These are phyloP conservation scores for Neoboletus magnificus DNA, from an alignment of 768 basidiomycete genomes.

Conservation along the genomic window DNA sequence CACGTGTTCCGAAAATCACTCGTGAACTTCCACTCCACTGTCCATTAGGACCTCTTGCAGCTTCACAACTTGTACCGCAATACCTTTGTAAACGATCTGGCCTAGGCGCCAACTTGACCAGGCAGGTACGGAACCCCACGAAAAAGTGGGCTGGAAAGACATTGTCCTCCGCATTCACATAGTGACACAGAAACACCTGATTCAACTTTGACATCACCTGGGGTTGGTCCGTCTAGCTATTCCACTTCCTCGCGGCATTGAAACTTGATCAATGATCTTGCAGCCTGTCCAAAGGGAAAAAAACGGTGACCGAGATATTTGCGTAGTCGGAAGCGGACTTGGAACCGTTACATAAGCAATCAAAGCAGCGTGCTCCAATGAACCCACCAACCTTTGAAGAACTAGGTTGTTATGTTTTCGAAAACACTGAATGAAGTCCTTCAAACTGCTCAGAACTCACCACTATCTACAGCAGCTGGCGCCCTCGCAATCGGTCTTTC, in stretches of 20 bases:
- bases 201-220: background rate
- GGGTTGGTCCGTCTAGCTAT: background rate
- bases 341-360: constrained; percentile 6
- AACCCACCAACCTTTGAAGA: background rate
- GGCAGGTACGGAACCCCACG: no score
- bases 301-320: no score
- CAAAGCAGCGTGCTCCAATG: background rate
- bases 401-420: constrained; percentile 1
- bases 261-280: background rate
- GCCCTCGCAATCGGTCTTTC: constrained; percentile 14
- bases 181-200: background rate
- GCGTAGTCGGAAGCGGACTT: background rate
- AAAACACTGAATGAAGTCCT: constrained; percentile 5
- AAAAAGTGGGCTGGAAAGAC: background rate
- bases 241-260: background rate
- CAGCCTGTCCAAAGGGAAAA: background rate
- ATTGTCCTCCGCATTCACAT: background rate
- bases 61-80: background rate
- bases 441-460: background rate
- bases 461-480: constrained; percentile 9
- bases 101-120: no score
- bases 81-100: background rate
- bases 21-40: background rate
- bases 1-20: constrained; percentile 30
- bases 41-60: background rate